phyloP scores from a whole-genome alignment of 2,329 filamentous ascomycete species.

The Colletotrichum sp. region DNA sequence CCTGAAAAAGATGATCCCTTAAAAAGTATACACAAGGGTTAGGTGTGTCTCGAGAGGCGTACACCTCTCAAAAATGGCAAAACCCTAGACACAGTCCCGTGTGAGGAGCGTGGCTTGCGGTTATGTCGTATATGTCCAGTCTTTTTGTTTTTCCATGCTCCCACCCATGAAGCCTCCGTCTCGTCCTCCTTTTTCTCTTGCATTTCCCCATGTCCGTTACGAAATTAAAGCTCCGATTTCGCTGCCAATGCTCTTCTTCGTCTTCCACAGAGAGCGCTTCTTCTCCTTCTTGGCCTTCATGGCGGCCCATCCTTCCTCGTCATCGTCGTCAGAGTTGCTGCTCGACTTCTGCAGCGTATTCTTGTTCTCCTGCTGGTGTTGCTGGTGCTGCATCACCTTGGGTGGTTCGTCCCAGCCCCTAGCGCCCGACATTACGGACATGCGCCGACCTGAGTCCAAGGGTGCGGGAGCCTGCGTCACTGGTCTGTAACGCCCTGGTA shows the following conservation, averaged over 20 bases:
- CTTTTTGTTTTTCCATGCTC: constrained; percentile 1
- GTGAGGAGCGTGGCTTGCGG: neutral
- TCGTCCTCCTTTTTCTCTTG: neutral
- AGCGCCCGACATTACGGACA: constrained; percentile 47
- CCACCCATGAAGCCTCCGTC: neutral
- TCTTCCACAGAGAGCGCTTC: constrained; percentile 70
- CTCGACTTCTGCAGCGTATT: constrained; percentile 44
- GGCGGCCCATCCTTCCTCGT: constrained; percentile 72
- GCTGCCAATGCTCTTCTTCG: constrained; percentile 59
- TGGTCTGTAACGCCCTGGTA: constrained; percentile 88
- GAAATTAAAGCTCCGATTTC: constrained; percentile 55
- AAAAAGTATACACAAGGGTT: constrained; percentile 14
- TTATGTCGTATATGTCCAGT: constrained; percentile 12
- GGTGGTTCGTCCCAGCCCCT: constrained; percentile 34
- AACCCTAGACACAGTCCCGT: neutral
- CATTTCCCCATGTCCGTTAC: constrained; percentile 1
- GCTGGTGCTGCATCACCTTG: constrained; percentile 38
- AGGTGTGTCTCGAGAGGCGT: neutral
- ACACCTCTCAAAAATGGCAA: neutral
- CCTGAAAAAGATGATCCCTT: constrained; percentile 4
- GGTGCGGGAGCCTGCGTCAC: constrained; percentile 68
- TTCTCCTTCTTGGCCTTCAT: constrained; percentile 74
- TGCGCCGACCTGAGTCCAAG: constrained; percentile 26
- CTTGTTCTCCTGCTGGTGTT: constrained; percentile 25
- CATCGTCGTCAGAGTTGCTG: constrained; percentile 61